Conservation (phyloP, 2,329 filamentous ascomycete species). For the Calycina herbarum region DNA sequence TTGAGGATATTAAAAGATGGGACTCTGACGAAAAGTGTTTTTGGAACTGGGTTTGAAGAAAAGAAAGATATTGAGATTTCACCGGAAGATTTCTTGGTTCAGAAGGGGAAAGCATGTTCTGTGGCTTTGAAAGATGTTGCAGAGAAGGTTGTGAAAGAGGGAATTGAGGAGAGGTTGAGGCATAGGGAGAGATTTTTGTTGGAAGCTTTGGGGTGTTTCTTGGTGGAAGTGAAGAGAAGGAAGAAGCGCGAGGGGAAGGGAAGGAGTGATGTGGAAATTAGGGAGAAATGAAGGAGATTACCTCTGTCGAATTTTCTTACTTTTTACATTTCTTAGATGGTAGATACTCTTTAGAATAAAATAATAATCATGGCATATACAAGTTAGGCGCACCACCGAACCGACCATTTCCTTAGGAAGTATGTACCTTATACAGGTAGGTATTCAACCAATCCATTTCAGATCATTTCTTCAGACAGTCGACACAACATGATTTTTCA, state of each 20-base stretch:
- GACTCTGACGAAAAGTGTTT: not conserved
- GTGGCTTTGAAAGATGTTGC: not conserved
- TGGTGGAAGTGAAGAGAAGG: not conserved
- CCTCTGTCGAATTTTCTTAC: too few relatives aligned
- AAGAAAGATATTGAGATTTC: not conserved
- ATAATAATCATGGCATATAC: too few relatives aligned
- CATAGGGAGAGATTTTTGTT: conserved; percentile 16
- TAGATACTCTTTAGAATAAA: too few relatives aligned
- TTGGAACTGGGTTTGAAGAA: not conserved
- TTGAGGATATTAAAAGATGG: conserved; percentile 13
- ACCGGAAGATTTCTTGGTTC: not conserved
- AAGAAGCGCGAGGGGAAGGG: not conserved
- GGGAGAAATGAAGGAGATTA: not conserved
- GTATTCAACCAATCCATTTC: too few relatives aligned
- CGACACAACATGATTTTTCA: too few relatives aligned
- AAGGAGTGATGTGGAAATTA: not conserved
- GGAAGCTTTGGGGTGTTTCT: conserved; percentile 17
- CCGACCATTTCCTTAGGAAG: too few relatives aligned
- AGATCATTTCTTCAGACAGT: too few relatives aligned
- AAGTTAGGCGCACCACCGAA: too few relatives aligned
- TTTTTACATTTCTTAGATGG: too few relatives aligned
- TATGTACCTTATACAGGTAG: too few relatives aligned
- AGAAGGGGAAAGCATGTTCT: not conserved
- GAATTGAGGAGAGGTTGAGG: conserved; percentile 5
- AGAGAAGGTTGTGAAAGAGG: conserved; percentile 6